A percentile compares a stretch with the other conserved stretches of the same genome.
These are phyloP conservation scores for Schizophyllum amplum DNA, from an alignment of 1,284 basidiomycete species.

Conservation along the genomic window DNA sequence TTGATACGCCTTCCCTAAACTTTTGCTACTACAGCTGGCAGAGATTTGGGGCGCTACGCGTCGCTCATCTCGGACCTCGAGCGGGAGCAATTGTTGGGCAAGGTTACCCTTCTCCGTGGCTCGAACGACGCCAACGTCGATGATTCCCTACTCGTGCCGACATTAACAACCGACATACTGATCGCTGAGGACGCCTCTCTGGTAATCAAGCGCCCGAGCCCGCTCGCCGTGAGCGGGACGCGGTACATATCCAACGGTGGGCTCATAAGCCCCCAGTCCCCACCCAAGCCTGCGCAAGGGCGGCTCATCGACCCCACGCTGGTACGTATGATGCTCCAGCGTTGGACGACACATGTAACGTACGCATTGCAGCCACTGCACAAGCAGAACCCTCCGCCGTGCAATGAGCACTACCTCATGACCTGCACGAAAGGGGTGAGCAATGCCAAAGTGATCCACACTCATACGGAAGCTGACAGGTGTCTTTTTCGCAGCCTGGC, in stretches of 20 bases:
- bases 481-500: constrained; percentile 32
- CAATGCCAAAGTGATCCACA: constrained; percentile 4
- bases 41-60: constrained; percentile 22
- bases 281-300: constrained; percentile 26
- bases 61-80: constrained; percentile 44
- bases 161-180: constrained; percentile 59
- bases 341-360: constrained; percentile 1
- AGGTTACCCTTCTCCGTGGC: constrained; percentile 52
- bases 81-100: constrained; percentile 56
- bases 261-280: constrained; percentile 49
- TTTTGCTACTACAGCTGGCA: constrained; percentile 10
- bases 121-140: constrained; percentile 36
- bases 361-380: background rate
- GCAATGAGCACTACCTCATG: constrained; percentile 76
- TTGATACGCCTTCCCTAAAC: constrained; percentile 19
- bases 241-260: constrained; percentile 33
- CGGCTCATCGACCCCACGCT: constrained; percentile 46
- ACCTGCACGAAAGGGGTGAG: constrained; percentile 69
- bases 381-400: constrained; percentile 65
- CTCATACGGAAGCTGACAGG: constrained; percentile 8
- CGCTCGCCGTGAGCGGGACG: constrained; percentile 28
- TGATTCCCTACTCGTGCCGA: constrained; percentile 43
- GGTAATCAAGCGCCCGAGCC: constrained; percentile 33
- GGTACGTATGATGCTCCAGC: constrained; percentile 25
- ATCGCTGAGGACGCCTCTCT: constrained; percentile 39